A percentile compares a stretch with the other conserved stretches of the same genome.
phyloP scores from a whole-genome alignment of 139 green algal species.

The Chlorella vulgaris region DNA sequence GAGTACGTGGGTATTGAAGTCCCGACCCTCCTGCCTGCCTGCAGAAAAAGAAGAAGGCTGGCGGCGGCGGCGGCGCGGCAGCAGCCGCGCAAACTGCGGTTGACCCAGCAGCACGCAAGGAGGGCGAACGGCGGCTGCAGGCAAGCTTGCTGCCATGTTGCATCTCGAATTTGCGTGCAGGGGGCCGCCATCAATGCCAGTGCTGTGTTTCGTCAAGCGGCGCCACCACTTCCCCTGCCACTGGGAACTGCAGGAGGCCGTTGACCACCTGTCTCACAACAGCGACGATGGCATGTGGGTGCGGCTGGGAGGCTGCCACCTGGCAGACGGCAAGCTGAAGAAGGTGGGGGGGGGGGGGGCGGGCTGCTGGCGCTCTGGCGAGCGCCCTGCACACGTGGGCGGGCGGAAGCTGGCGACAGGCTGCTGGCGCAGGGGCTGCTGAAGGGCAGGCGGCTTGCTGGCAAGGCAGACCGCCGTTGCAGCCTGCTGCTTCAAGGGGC shows the following conservation, averaged over 20 bases:
- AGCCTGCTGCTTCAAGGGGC: too few species aligned
- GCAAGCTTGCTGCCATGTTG: too few species aligned
- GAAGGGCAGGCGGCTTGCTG: too few species aligned
- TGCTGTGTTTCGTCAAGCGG: too few species aligned
- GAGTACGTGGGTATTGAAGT: background rate
- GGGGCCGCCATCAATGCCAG: too few species aligned
- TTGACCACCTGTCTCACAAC: constrained; percentile 24
- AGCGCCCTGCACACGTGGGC: too few species aligned
- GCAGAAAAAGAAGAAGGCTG: constrained; percentile 24
- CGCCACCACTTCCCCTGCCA: too few species aligned
- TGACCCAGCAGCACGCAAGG: background rate
- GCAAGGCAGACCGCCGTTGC: too few species aligned
- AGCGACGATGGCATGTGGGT: constrained; percentile 44
- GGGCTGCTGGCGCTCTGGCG: too few species aligned
- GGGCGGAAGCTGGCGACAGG: too few species aligned
- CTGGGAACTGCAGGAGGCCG: constrained; percentile 5
- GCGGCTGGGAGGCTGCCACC: constrained; percentile 21
- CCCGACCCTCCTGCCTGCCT: background rate
- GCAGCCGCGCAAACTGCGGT: constrained; percentile 5
- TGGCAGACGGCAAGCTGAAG: constrained; percentile 25
- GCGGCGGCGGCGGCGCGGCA: background rate
- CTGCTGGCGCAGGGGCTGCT: too few species aligned
- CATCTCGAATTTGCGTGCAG: background rate
- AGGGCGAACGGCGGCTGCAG: constrained; percentile 9
- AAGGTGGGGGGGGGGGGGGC: constrained; percentile 13